Evolutionary conservation across 2,329 filamentous ascomycete species (phyloP), one percentile per base, ranked within the genome.

Genomic region (Penicillium thymicola): DNA sequence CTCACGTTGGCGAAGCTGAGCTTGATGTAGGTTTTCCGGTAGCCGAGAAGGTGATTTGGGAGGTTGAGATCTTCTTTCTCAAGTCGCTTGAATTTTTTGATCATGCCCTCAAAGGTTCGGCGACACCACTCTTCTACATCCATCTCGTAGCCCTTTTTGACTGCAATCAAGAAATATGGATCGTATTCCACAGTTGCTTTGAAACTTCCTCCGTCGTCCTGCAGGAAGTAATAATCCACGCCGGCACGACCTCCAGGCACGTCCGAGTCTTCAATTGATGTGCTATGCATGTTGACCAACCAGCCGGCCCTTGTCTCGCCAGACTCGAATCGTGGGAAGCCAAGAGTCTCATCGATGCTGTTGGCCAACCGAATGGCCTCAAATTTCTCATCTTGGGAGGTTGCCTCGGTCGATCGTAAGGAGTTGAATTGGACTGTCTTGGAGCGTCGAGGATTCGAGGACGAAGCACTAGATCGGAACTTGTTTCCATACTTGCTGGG

Each of bases 131-230:
- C 94, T 72, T 99, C 95, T 2, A 96, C 94, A 75, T 99, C 95
- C 50, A 85, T 83, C 77, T 99, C 95, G 67, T 86, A 87, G 8
- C 92, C 90, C 69, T 88, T 89, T 74, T 92, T 94, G 51, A 92
- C 90, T 0, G 92, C 93, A 51, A 99, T 85, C 58, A 99, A 77
- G 67, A 99, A 96, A 78, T 99, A 99, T 0, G 94, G 94, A 66
- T 97, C 92, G 73, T 96, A 97, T 77, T 96, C 91, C 62, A 99
- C 78, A 0, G 92, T 97, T 11, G 94, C 92, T 74, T 99, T 99
- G 82, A 99, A 99, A 5, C 89, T 93, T 47, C 87, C 85, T 14
- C 90, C 86, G 55, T 96, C 89, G 57, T 93, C 90, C 67, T 92
- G 90, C 58, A 99, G 88, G 76, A 99, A 99, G 79, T 97, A 99